A percentile compares a stretch with the other conserved stretches of the same genome.
Conservation (phyloP, 345 rosid genomes). For the Gossypium ekmanianum region DNA sequence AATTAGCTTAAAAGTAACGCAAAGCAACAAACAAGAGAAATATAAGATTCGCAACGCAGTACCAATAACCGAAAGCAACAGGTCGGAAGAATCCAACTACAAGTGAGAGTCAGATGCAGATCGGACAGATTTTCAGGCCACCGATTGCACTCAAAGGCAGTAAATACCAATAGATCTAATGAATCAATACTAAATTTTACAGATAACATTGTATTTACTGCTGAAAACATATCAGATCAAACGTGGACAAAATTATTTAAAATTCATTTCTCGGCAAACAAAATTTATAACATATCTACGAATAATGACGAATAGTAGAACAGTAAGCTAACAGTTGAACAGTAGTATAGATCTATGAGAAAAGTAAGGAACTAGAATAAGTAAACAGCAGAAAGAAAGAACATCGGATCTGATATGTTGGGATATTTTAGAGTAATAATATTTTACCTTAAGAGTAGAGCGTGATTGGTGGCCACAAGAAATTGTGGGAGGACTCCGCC, state of each 20-base stretch:
- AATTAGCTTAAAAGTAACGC: not conserved
- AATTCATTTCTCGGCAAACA: not conserved
- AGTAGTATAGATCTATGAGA: conserved; percentile 13
- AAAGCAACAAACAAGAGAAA: not conserved
- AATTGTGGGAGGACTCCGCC: conserved; percentile 33
- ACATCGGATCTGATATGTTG: conserved; percentile 22
- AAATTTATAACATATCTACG: not conserved
- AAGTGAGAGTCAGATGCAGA: not conserved
- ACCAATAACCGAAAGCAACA: not conserved
- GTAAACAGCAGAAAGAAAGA: not conserved
- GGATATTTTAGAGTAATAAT: not conserved
- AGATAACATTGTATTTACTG: not conserved
- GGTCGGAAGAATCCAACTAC: not conserved
- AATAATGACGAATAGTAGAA: not conserved
- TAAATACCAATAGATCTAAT: conserved; percentile 5
- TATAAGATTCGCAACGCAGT: not conserved
- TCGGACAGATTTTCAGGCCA: not conserved
- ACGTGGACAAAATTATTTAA: not conserved
- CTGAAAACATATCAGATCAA: not conserved
- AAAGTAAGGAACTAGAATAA: not conserved
- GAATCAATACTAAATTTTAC: not conserved
- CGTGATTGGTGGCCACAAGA: conserved; percentile 19
- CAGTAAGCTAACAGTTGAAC: not conserved
- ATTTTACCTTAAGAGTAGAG: conserved; percentile 1
- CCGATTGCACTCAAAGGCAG: not conserved